phyloP scores from a whole-genome alignment of 495 filamentous ascomycete genomes.

The Eremomyces bilateralis region DNA sequence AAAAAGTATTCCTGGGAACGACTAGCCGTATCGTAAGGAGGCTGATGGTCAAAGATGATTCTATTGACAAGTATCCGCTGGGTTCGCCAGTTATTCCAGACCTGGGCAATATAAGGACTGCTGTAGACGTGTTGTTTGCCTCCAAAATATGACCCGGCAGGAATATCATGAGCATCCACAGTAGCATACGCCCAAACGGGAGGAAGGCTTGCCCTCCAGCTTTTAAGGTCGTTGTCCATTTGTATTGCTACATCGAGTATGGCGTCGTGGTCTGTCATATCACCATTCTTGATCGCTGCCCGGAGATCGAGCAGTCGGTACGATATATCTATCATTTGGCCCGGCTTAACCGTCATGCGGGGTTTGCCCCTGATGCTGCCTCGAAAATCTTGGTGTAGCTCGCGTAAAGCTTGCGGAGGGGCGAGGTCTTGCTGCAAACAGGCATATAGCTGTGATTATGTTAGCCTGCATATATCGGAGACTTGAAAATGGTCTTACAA shows the following conservation, averaged over 20 bases:
- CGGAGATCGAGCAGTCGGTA: conserved; percentile 4
- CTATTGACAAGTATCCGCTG: conserved; percentile 4
- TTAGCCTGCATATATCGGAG: not conserved
- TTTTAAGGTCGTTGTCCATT: conserved; percentile 1
- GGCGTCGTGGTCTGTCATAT: conserved; percentile 1
- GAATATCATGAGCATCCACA: not conserved
- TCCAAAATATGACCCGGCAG: not conserved
- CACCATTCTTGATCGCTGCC: conserved; percentile 3
- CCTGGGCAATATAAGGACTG: conserved; percentile 2
- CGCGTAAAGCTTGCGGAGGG: conserved; percentile 2
- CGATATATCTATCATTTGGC: conserved; percentile 3
- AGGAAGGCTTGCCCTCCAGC: conserved; percentile 2
- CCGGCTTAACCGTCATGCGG: not conserved
- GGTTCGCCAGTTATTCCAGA: conserved; percentile 7
- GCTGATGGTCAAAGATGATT: conserved; percentile 2
- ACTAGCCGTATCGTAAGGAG: not conserved
- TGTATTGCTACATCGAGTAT: conserved; percentile 1
- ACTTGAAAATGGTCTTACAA: conserved; percentile 2
- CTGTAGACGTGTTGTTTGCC: conserved; percentile 2
- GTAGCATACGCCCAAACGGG: conserved; percentile 1
- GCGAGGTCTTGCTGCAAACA: conserved; percentile 4
- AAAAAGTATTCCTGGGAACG: not conserved
- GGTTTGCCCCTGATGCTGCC: conserved; percentile 1
- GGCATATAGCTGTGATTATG: conserved; percentile 1
- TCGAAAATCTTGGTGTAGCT: not conserved